Percentiles rank a stretch among this genome's conserved stretches.
phyloP scores from a whole-genome alignment of 768 basidiomycete species.

The Lanmaoa pseudosensibilis region DNA sequence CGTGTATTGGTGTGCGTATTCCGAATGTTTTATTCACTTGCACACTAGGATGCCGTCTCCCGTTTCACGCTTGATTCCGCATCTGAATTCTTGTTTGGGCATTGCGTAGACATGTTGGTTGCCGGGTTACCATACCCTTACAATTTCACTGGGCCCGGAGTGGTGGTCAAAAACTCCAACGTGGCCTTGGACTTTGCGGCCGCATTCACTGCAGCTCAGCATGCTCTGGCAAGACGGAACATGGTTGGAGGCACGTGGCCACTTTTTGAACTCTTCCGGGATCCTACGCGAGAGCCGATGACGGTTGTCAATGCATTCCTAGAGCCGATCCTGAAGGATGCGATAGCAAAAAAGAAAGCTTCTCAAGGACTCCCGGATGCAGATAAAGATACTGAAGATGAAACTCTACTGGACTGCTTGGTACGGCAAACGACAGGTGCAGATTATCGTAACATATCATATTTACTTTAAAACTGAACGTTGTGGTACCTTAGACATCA shows the following conservation, averaged over 20 bases:
- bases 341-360: slow-evolving; percentile 27
- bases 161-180: slow-evolving; percentile 13
- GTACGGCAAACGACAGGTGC: slow-evolving; percentile 40
- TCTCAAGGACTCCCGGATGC: slow-evolving; percentile 1
- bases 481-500: slow-evolving; percentile 21
- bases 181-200: slow-evolving; percentile 28
- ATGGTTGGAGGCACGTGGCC: slow-evolving; percentile 41
- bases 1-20: neutral
- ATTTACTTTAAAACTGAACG: neutral
- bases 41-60: slow-evolving; percentile 40
- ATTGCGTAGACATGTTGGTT: slow-evolving; percentile 40
- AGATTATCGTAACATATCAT: neutral
- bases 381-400: slow-evolving; percentile 27
- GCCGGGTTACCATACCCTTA: slow-evolving; percentile 41
- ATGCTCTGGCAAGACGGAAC: slow-evolving; percentile 28
- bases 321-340: slow-evolving; percentile 41
- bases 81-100: slow-evolving; percentile 52
- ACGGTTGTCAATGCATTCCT: slow-evolving; percentile 39
- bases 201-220: slow-evolving; percentile 38
- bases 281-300: slow-evolving; percentile 36
- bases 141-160: slow-evolving; percentile 12
- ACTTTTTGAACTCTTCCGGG: slow-evolving; percentile 37
- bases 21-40: neutral
- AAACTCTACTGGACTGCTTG: slow-evolving; percentile 44
- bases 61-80: slow-evolving; percentile 56